phyloP scores from a whole-genome alignment of 164 flowering plant species.

The Chimonanthus salicifolius region DNA sequence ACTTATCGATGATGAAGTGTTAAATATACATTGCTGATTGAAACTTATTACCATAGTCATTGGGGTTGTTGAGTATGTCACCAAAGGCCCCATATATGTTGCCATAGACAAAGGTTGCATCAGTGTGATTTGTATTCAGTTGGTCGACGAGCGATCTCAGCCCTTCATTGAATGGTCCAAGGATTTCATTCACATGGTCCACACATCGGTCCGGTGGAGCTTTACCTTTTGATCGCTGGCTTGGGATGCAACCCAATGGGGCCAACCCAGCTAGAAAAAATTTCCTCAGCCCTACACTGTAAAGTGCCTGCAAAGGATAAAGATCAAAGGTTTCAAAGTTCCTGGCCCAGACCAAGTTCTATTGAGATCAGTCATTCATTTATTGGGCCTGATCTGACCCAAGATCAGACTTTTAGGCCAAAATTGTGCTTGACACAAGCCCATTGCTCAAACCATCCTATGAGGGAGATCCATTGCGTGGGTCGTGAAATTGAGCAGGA shows the following conservation, averaged over 20 bases:
- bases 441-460: too few species aligned
- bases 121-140: constrained; percentile 48
- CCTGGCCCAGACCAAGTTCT: too few species aligned
- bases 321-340: neutral
- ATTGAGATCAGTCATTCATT: too few species aligned
- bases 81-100: constrained; percentile 53
- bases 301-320: constrained; percentile 41
- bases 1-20: too few species aligned
- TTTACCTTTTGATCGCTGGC: constrained; percentile 44
- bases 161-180: constrained; percentile 56
- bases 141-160: constrained; percentile 48
- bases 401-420: too few species aligned
- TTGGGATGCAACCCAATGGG: constrained; percentile 78
- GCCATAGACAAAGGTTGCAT: constrained; percentile 46
- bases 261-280: constrained; percentile 64
- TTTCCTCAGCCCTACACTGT: constrained; percentile 68
- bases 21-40: neutral
- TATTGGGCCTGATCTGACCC: too few species aligned
- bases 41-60: constrained; percentile 46
- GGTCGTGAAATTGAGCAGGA: too few species aligned
- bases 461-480: too few species aligned
- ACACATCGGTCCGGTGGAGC: constrained; percentile 51
- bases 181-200: constrained; percentile 51
- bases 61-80: constrained; percentile 63
- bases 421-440: too few species aligned